A percentile compares a stretch with the other conserved stretches of the same genome.
Evolutionary conservation across 2,329 filamentous ascomycete species (phyloP).

Genomic region (Fusarium udum): DNA sequence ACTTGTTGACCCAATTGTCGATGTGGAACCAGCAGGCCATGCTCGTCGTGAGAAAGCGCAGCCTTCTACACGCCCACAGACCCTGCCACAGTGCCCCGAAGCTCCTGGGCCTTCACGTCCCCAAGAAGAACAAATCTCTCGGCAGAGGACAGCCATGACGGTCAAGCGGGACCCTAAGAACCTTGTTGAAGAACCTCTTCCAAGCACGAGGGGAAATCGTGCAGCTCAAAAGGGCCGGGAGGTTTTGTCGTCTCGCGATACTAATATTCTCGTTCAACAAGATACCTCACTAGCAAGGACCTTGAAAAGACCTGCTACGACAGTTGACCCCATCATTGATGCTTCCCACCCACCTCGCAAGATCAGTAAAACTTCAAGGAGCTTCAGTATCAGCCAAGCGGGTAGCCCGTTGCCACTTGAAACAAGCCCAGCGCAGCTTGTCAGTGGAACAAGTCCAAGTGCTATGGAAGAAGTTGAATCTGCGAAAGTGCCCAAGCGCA

Average conservation of each 20-base stretch:
- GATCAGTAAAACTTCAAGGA: slow-evolving; percentile 24
- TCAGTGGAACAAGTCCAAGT: neutral
- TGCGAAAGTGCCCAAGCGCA: neutral
- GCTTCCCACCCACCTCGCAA: slow-evolving; percentile 6
- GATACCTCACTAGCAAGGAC: neutral
- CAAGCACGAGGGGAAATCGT: neutral
- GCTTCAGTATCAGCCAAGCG: slow-evolving; percentile 41
- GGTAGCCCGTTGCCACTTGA: slow-evolving; percentile 41
- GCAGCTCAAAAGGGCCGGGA: neutral
- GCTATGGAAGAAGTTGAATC: neutral
- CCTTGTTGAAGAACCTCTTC: neutral
- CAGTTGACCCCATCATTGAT: neutral
- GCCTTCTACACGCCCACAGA: neutral
- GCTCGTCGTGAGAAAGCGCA: neutral
- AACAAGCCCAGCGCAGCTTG: neutral
- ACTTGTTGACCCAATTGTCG: neutral
- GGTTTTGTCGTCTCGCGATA: slow-evolving; percentile 18
- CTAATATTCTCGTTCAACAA: slow-evolving; percentile 9
- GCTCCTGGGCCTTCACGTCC: neutral
- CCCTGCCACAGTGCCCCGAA: neutral
- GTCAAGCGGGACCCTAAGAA: neutral
- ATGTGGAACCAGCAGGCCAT: neutral
- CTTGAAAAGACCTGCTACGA: neutral
- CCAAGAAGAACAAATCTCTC: neutral
- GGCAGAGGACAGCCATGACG: neutral